These are phyloP conservation scores for Geotrichum cucujoidarum DNA, from an alignment of 1,139 yeast species.

Conservation along the genomic window DNA sequence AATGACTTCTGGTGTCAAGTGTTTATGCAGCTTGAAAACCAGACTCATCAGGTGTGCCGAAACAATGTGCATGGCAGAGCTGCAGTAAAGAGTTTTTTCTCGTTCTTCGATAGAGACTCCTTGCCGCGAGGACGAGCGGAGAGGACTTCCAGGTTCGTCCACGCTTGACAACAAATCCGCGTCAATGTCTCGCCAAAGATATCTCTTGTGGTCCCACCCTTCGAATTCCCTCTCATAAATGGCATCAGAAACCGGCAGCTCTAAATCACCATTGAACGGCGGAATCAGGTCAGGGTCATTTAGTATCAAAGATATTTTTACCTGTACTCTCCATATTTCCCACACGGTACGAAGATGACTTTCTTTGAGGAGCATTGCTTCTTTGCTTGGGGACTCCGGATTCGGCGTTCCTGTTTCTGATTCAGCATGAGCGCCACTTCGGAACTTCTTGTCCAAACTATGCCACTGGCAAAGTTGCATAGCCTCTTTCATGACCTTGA, in stretches of 20 bases:
- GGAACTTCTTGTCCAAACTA: constrained; percentile 20
- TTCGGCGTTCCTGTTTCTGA: constrained; percentile 6
- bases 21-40: background rate
- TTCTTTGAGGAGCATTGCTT: constrained; percentile 21
- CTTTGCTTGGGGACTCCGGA: constrained; percentile 2
- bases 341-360: constrained; percentile 23
- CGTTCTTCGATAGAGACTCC: background rate
- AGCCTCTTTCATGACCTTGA: constrained; percentile 7
- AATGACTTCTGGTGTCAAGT: background rate
- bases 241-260: constrained; percentile 22
- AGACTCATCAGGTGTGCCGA: constrained; percentile 6
- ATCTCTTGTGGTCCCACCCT: constrained; percentile 21
- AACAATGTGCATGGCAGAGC: constrained; percentile 4
- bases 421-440: constrained; percentile 16
- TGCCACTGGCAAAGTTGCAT: constrained; percentile 6
- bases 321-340: constrained; percentile 23
- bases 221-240: constrained; percentile 20
- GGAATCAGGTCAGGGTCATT: constrained; percentile 14
- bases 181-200: constrained; percentile 24
- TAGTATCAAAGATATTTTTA: constrained; percentile 15
- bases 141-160: background rate
- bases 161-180: constrained; percentile 17
- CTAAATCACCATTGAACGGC: constrained; percentile 22
- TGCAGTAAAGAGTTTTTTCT: constrained; percentile 5
- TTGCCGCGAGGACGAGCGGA: background rate